Percentiles rank a stretch among this genome's conserved stretches.
These are phyloP conservation scores for Vanrija pseudolonga DNA, from an alignment of 1,284 basidiomycete genomes.

Conservation along the genomic window DNA sequence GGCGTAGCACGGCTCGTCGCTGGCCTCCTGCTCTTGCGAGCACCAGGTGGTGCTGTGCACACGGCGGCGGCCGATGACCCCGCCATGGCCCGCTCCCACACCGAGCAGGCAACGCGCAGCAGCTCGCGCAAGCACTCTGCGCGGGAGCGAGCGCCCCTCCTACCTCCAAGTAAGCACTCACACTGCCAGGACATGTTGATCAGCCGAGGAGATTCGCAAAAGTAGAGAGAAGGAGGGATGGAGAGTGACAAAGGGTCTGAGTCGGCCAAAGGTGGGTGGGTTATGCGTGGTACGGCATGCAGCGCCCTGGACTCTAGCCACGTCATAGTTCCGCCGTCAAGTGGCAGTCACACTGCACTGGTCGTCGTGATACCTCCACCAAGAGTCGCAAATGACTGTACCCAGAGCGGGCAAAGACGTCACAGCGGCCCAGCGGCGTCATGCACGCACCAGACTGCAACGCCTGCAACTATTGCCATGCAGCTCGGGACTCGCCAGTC, in stretches of 20 bases:
- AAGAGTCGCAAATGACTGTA: too few relatives aligned
- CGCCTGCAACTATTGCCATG: too few relatives aligned
- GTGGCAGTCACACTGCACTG: neutral
- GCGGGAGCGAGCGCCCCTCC: neutral
- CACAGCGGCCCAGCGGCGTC: too few relatives aligned
- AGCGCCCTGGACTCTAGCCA: neutral
- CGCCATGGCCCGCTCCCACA: neutral
- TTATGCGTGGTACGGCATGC: neutral
- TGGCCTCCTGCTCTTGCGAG: too few relatives aligned
- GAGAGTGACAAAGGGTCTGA: neutral
- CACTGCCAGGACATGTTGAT: conserved; percentile 21
- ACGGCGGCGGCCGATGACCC: neutral
- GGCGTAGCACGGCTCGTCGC: neutral
- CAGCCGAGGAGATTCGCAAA: neutral
- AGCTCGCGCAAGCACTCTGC: neutral
- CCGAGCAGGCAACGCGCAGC: neutral
- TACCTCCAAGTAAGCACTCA: conserved; percentile 3
- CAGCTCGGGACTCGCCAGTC: too few relatives aligned
- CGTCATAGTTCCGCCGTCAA: neutral
- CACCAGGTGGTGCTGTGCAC: neutral
- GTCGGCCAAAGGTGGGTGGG: neutral
- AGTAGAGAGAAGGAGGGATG: neutral
- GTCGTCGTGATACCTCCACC: too few relatives aligned
- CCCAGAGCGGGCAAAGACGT: too few relatives aligned
- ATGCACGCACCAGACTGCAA: too few relatives aligned